Evolutionary conservation across 805 yeast species (phyloP), one percentile per base, ranked within the genome.

Genomic region (Saccharomycopsis lassenensis): DNA sequence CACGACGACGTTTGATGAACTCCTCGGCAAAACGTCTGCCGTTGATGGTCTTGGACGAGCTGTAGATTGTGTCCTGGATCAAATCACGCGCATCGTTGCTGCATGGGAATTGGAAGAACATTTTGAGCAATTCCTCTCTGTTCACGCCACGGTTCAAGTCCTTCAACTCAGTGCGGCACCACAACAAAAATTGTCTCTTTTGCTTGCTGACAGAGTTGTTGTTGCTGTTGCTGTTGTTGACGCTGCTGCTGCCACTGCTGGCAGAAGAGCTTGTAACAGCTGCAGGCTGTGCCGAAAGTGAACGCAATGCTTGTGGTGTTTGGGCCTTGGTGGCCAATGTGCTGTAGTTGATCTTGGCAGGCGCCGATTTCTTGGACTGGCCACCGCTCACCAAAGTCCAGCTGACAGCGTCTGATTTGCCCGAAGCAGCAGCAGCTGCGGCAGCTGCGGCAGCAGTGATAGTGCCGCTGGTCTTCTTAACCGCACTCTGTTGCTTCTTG

Each of bases 21-120:
- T 91, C 98, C 39, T 69, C 71, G 0, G 98, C 95, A 63, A 87
- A 89, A 46, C 94, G 69, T 53, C 95, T 76, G 17, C 97, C 97
- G 55, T 91, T 95, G 81, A 89, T 77, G 1, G 87, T 79, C 2
- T 87, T 71, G 27, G 94, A 80, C 42, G 85, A 81, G 18, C 91
- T 76, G 60, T 85, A 86, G 40, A 89, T 75, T 8, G 95, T 84
- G 52, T 89, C 98, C 2, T 94, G 79, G 52, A 89, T 86, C 54
- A 89, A 82, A 54, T 78, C 94, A 33, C 69, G 65, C 0, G 94
- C 74, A 47, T 85, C 95, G 5, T 66, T 48, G 26, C 76, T 71
- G n/a, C 69, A 58, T 24, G 96, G 95, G 44, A 89, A 68, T 43
- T 85, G 77, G 44, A 87, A 62, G 49, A 91, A 68, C 52, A 91